Base-by-base conservation (phyloP, 768 basidiomycete genomes). In the Peribolospora baueri region DNA sequence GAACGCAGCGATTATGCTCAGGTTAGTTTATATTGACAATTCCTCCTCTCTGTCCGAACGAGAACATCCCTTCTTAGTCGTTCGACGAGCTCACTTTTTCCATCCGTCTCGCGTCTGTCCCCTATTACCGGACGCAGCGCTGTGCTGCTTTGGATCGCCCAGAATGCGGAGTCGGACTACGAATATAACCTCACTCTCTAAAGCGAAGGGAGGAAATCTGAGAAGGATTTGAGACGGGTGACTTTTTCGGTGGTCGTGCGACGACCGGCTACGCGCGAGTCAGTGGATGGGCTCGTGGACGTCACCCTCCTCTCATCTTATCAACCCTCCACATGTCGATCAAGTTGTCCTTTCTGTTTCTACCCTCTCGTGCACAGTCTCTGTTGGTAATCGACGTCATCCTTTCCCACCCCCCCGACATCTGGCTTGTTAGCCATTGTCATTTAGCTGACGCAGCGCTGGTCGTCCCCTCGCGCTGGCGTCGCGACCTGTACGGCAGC, bases 101-200 rank as follows among this genome's bases (percentile, higher is more conserved):
- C 50, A 11, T 8, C 50, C 9, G 7, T 48, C 25, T 14, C 13
- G 39, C 4, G 50, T 57, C 56, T 61, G 59, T 56, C 48, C 8
- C 13, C 47, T 11, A 51, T 2, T 41, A 9, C 38, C 10, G 11
- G 11, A 7, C 72, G 81, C 43, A 87, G 86, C 13, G 79, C 81
- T 1, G 74, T 90, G 58, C 76, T 93, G 3, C 74, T 95, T 10
- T 95, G 91, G 91, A 74, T 88, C 54, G 84, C 87, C 3, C 87
- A 91, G 71, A 84, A 75, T 58, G 73, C 76, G 2, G 77, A 77
- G 58, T 77, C 75, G 60, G 91, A 97, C 67, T 93, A 91, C 69
- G 87, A 95, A 65, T 95, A 91, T 67, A 86, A 82, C 62, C 72
- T 95, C 25, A 25, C 25, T 25, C 25, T 25, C 25, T 25, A 25